These are phyloP conservation scores for Piromyces sp. DNA, from an alignment of 192 early-diverging fungal species.

Conservation along the genomic window DNA sequence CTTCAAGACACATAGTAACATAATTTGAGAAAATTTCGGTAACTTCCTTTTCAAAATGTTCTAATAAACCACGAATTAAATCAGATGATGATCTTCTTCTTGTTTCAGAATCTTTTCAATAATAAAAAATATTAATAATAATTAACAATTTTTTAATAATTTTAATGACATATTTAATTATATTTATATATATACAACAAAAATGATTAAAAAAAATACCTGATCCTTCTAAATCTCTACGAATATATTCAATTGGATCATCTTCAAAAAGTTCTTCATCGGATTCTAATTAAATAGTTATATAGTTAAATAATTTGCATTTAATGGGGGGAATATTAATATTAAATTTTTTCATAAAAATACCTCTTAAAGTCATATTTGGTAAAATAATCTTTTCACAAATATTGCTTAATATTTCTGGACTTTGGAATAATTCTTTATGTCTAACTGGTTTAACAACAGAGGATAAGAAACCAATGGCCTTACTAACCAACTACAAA, in stretches of 20 bases:
- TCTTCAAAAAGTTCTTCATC: conserved; percentile 95
- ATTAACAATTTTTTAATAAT: too few relatives aligned
- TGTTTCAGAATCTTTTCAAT: conserved; percentile 55
- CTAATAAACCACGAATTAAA: conserved; percentile 77
- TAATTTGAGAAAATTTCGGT: conserved; percentile 69
- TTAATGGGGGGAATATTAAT: too few relatives aligned
- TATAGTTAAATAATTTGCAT: too few relatives aligned
- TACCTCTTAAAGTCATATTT: conserved; percentile 69
- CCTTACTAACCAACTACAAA: conserved; percentile 63
- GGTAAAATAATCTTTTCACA: conserved; percentile 84
- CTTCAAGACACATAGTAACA: conserved; percentile 42
- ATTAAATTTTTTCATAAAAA: background rate
- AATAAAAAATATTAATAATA: too few relatives aligned
- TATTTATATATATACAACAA: too few relatives aligned
- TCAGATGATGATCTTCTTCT: conserved; percentile 83
- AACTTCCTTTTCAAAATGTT: conserved; percentile 66
- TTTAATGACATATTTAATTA: too few relatives aligned
- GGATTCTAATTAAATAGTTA: conserved; percentile 16
- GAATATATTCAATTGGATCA: conserved; percentile 87
- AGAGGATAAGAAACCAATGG: conserved; percentile 73
- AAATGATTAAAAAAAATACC: conserved; percentile 18
- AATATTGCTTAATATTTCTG: conserved; percentile 55
- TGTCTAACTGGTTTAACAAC: conserved; percentile 63
- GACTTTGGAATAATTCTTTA: conserved; percentile 48
- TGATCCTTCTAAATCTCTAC: conserved; percentile 79